phyloP scores from a whole-genome alignment of 805 yeast species.

The Kazachstania taianensis region DNA sequence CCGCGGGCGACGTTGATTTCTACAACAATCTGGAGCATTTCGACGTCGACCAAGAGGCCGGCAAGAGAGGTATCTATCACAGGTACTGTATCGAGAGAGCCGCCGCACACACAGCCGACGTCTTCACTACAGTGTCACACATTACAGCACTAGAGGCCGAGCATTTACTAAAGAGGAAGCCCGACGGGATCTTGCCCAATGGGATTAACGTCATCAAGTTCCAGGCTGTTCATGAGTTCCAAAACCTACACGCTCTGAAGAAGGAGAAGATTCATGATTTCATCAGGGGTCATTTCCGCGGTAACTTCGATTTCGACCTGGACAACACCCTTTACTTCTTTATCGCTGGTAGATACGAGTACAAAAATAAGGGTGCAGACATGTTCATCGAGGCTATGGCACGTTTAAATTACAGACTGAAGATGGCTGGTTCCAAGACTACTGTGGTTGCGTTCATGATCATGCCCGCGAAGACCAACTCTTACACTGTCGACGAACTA shows the following conservation, averaged over 20 bases:
- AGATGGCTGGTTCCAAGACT: slow-evolving; percentile 71
- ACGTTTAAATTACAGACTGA: slow-evolving; percentile 77
- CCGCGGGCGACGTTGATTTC: slow-evolving; percentile 93
- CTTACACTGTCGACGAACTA: slow-evolving; percentile 90
- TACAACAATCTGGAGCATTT: slow-evolving; percentile 81
- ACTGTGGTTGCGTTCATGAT: slow-evolving; percentile 95
- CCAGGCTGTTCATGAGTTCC: slow-evolving; percentile 96
- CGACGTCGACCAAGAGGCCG: slow-evolving; percentile 97
- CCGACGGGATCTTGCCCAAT: slow-evolving; percentile 95
- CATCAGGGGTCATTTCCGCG: slow-evolving; percentile 93
- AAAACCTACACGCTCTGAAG: slow-evolving; percentile 84
- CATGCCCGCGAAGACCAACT: slow-evolving; percentile 95
- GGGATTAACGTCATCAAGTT: slow-evolving; percentile 93
- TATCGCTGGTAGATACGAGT: slow-evolving; percentile 96
- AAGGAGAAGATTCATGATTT: slow-evolving; percentile 91
- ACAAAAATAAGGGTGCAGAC: slow-evolving; percentile 93
- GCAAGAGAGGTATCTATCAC: slow-evolving; percentile 94
- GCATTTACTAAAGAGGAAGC: slow-evolving; percentile 85
- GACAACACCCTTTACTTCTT: slow-evolving; percentile 91
- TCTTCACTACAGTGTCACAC: slow-evolving; percentile 93
- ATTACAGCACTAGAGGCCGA: slow-evolving; percentile 96
- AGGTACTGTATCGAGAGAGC: slow-evolving; percentile 94
- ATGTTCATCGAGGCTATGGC: slow-evolving; percentile 90
- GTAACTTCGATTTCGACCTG: slow-evolving; percentile 87
- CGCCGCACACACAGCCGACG: slow-evolving; percentile 95